Evolutionary conservation across 2,329 filamentous ascomycete genomes (phyloP), one percentile per base, ranked within the genome.

Genomic region (Coniochaeta prunicola): DNA sequence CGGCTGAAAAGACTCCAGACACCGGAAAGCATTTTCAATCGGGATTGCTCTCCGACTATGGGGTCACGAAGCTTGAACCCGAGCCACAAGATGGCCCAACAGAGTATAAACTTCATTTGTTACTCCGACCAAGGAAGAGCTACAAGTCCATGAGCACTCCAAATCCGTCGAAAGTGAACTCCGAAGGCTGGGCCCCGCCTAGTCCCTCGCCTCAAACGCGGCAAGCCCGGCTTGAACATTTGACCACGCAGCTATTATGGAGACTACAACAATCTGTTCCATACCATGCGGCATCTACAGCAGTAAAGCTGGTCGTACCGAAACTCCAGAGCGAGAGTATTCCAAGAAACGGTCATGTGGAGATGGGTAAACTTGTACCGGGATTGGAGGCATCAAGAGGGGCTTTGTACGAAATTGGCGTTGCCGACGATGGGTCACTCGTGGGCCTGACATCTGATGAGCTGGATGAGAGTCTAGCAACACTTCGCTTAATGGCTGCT

Each of bases 191-290:
- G 8, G 60, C 64, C 19, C 58, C 64, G 4, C 60, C 62, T 36
- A 66, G 59, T 4, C 64, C 67, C 17, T 64, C 85, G 1, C 85
- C 76, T 53, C 87, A 92, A 67, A 87, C 86, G 30, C 86, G 91
- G 26, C 91, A 96, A 71, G 86, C 92, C 65, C 84, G 94, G 53
- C 80, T 97, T 17, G 88, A 96, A 68, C 91, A 97, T 67, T 76
- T 99, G 62, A 99, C 93, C 0, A 99, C 94, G 0, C 94, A 99
- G 72, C 79, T 99, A 26, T 77, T 99, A 7, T 99, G 94, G 94
- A 84, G 94, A 55, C 74, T 99, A 59, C 92, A 97, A 70, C 94
- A 99, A 71, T 97, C 93, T 1, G 96, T 91, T 9, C 91, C 92
- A 0, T 91, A 96, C 70, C 92, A 97, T 74, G 86, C 90, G 1